Evolutionary conservation across 2,329 filamentous ascomycete genomes (phyloP).

Genomic region (Aspergillus hiratsukae): DNA sequence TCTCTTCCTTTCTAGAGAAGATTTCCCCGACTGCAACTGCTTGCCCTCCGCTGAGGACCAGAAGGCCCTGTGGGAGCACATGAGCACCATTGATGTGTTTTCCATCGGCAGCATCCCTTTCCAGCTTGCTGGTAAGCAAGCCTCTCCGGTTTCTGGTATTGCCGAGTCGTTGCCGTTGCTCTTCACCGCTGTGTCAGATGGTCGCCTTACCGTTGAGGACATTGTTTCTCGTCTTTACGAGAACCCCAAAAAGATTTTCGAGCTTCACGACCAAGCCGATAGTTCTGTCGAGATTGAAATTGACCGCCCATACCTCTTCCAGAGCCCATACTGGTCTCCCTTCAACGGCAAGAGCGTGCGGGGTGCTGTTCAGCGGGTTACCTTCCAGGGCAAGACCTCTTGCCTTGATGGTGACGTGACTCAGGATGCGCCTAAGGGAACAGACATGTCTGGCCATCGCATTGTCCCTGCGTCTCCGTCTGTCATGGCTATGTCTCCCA

Average conservation of each 20-base stretch:
- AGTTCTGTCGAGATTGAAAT: constrained; percentile 71
- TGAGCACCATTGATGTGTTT: constrained; percentile 71
- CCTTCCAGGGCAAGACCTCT: constrained; percentile 68
- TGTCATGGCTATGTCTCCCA: constrained; percentile 48
- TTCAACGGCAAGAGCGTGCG: constrained; percentile 65
- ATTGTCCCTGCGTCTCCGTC: constrained; percentile 51
- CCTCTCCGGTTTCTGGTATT: constrained; percentile 62
- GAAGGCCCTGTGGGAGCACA: constrained; percentile 67
- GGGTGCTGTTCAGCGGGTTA: constrained; percentile 69
- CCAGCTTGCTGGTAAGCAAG: constrained; percentile 60
- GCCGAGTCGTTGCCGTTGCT: constrained; percentile 69
- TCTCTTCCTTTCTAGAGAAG: constrained; percentile 67
- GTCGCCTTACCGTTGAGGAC: constrained; percentile 68
- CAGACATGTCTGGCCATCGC: constrained; percentile 70
- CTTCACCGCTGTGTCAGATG: constrained; percentile 70
- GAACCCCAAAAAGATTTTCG: constrained; percentile 76
- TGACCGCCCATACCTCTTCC: constrained; percentile 63
- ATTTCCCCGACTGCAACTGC: constrained; percentile 63
- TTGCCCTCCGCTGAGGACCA: constrained; percentile 66
- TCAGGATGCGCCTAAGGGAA: constrained; percentile 55
- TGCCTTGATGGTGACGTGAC: constrained; percentile 67
- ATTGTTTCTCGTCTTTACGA: constrained; percentile 67
- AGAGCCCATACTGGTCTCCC: constrained; percentile 61
- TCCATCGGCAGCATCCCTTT: constrained; percentile 75
- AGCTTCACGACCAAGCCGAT: constrained; percentile 73